These are phyloP conservation scores for Fraxinus americana DNA, from an alignment of 257 asterid species.

Conservation along the genomic window DNA sequence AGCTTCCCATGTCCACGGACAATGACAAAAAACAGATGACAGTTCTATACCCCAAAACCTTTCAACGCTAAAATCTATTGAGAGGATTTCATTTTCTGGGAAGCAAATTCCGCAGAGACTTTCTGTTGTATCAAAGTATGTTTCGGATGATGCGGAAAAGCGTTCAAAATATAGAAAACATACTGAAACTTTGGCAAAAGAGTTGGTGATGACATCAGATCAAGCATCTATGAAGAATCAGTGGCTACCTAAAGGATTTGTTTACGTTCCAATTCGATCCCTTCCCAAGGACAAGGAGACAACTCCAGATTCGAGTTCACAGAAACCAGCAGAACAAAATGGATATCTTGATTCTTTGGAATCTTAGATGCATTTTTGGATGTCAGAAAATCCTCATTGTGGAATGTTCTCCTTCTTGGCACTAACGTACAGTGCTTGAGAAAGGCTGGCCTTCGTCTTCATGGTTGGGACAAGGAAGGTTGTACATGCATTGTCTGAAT, in stretches of 20 bases:
- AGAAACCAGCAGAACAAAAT: conserved; percentile 47
- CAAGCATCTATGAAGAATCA: conserved; percentile 90
- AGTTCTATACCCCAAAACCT: conserved; percentile 71
- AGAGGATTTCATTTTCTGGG: conserved; percentile 64
- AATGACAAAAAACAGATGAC: conserved; percentile 76
- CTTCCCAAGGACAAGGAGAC: conserved; percentile 74
- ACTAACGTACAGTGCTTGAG: conserved; percentile 9
- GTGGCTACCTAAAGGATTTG: conserved; percentile 84
- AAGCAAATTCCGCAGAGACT: conserved; percentile 73
- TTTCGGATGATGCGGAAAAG: conserved; percentile 57
- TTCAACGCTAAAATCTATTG: conserved; percentile 44
- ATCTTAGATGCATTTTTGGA: conserved; percentile 7
- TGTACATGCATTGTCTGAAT: conserved; percentile 40
- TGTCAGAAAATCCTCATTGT: conserved; percentile 1
- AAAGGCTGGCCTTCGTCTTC: background rate
- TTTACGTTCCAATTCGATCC: conserved; percentile 75
- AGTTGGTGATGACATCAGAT: conserved; percentile 89
- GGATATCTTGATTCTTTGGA: conserved; percentile 30
- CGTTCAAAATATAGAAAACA: conserved; percentile 56
- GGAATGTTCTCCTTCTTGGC: conserved; percentile 27
- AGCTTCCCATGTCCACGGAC: conserved; percentile 56
- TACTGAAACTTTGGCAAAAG: conserved; percentile 77
- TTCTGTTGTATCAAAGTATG: conserved; percentile 43
- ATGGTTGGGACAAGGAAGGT: conserved; percentile 30
- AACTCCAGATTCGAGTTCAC: conserved; percentile 45